Evolutionary conservation across 2,329 filamentous ascomycete genomes (phyloP), one percentile per base, ranked within the genome.

Genomic region (Microsporum audouinii): DNA sequence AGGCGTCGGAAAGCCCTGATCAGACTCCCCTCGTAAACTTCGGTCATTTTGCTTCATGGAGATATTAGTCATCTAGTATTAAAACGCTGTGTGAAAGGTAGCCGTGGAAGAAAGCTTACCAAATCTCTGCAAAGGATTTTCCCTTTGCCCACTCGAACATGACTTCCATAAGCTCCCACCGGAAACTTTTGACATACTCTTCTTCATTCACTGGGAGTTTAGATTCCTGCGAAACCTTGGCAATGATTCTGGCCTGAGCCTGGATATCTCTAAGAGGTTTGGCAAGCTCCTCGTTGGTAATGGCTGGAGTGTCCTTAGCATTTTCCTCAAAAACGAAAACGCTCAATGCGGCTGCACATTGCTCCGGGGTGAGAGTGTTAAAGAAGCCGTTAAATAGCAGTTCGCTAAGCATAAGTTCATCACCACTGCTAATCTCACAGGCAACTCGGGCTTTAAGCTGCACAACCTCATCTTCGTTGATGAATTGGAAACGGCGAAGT

Each of bases 301-400:
- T 79, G 5, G 76, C 68, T 12, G 84, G 82, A 2, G 84, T 78
- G 10, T 91, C 85, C 68, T 92, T 88, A 56, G 89, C 86, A 79
- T 95, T 96, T 77, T 99, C 94, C 71, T 99, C 95, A 67, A 97
- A 96, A 66, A 99, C 94, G 77, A 99, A 97, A 70, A 89, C 91
- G 68, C 89, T 95, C 62, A 99, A 81, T 4, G 91, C 84, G 0
- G 92, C 84, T 0, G 94, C 94, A 68, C 87, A 89, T 66, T 92
- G 83, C 73, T 97, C 92, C 0, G 94, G 91, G 0, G 86, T 86
- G 49, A 97, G 79, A 71, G 96, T 91, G 72, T 97, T 99, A 82
- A 99, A 99, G 81, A 96, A 97, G 43, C 91, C 85, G 73, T 97
- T 95, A 75, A 99, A 97, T 0, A 99, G 82, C 33, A 99, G 80